Evolutionary conservation across 1,284 basidiomycete species (phyloP), one percentile per base, ranked within the genome.

Genomic region (Omphalotus olearius): DNA sequence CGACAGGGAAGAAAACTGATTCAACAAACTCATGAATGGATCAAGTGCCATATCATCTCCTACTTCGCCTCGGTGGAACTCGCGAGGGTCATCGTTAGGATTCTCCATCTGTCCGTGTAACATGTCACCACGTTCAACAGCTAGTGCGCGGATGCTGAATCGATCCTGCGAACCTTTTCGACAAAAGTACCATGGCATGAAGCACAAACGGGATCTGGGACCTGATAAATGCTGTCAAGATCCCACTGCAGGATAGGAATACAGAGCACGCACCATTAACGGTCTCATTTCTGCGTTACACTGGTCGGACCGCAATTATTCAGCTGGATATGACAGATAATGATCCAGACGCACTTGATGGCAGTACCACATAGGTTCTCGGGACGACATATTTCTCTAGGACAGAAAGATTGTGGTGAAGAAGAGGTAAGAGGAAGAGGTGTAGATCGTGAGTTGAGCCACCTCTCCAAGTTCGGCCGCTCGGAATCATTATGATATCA

Each of bases 251-350:
- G 23, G 45, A 1, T 36, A 25, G 38, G 13, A 35, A 26, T 6
- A 18, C 25, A 13, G 33, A 39, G 6, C 45, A 66, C 76, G 49
- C 57, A 88, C 88, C 88, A 90, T 89, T 46, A 90, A 66, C 1
- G 88, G 88, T 47, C 80, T 69, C 85, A 88, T 91, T 68, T 91
- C 88, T 53, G 83, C 77, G 65, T 82, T 75, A 61, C 88, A 91
- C 88, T 88, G 61, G 49, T 26, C 25, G 11, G 23, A 49, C 30
- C 30, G 46, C 45, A 55, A 51, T 64, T 48, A 62, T 17, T 59
- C 23, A 54, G 48, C 30, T 52, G 56, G 5, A 61, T 46, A 46
- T 51, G 26, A 47, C 26, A 51, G 7, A 14, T 23, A 45, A 46
- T n/a, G 30, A 28, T 23, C 17, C n/a, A 44, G 6, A 67, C 73